Evolutionary conservation across 257 asterid species (phyloP), one percentile per base, ranked within the genome.

Genomic region (Solanum habrochaites): DNA sequence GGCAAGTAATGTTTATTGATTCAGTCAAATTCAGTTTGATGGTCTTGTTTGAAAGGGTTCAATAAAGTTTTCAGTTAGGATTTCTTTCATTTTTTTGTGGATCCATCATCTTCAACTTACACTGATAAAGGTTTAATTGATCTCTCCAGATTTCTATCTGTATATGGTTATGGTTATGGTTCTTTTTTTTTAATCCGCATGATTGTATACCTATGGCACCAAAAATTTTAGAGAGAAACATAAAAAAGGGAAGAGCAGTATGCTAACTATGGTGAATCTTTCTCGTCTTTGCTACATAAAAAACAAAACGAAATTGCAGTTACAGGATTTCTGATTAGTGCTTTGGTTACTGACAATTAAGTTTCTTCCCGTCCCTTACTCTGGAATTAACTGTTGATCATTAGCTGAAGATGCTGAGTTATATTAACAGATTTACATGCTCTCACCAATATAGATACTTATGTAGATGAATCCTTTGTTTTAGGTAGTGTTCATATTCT

Each of bases 1-100:
- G 96, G 94, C 90, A 90, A 88, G 92, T 85, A 66, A 64, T 87
- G 27, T 82, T 27, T 87, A 80, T 8, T 27, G 29, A 47, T 47
- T 9, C 27, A 7, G 16, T 80, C 42, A 47, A 47, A 80, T 80
- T 45, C 64, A 47, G 11, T 16, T 80, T 45, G 43, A 80, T 47
- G 67, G 67, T 29, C 66, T 80, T 47, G 85, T 80, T 27, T 80
- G 84, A 31, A 80, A 27, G 56, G 82, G 56, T 40, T 74, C 82
- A 40, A 40, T 39, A 39, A 74, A 31, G 43, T 40, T 23, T 40
- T 74, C 11, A 40, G 11, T 40, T 74, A 40, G 32, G 82, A 23
- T 39, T 74, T 74, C 81, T 5, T 37, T 72, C 47, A 72, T 72
- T 72, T 15, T 72, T 20, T 35, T 18, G 81, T 72, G 49, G 27